Percentiles rank a stretch among this genome's conserved stretches.
phyloP scores from a whole-genome alignment of 768 basidiomycete species.

The Mycena olivaceomarginata region DNA sequence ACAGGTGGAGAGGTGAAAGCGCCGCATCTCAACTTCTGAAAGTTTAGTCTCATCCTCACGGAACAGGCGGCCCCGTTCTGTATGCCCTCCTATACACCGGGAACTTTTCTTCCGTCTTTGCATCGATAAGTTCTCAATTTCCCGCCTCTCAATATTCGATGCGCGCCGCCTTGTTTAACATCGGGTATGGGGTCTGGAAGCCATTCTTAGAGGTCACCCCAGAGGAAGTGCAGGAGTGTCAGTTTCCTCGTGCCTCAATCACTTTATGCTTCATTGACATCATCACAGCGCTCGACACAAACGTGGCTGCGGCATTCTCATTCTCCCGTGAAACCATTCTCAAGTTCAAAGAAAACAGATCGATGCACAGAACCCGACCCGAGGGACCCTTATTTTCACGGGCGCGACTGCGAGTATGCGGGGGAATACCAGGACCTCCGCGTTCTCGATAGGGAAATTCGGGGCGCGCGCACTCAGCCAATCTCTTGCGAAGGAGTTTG shows the following conservation, averaged over 20 bases:
- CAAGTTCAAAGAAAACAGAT: slow-evolving; percentile 76
- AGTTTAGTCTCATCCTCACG: background rate
- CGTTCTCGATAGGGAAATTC: slow-evolving; percentile 79
- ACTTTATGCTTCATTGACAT: background rate
- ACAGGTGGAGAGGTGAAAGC: slow-evolving; percentile 73
- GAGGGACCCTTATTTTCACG: slow-evolving; percentile 83
- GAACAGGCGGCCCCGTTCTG: slow-evolving; percentile 76
- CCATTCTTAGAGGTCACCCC: slow-evolving; percentile 82
- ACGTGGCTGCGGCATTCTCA: slow-evolving; percentile 75
- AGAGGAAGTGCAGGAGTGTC: slow-evolving; percentile 69
- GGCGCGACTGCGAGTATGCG: slow-evolving; percentile 81
- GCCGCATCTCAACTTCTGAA: background rate
- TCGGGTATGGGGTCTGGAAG: slow-evolving; percentile 75
- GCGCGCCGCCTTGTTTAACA: slow-evolving; percentile 81
- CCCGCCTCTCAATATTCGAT: slow-evolving; percentile 69
- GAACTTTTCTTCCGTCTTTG: slow-evolving; percentile 71
- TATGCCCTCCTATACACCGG: slow-evolving; percentile 67
- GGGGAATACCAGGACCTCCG: slow-evolving; percentile 77
- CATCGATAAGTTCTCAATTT: slow-evolving; percentile 66
- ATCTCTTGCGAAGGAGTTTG: slow-evolving; percentile 85
- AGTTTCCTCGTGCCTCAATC: background rate
- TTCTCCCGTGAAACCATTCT: slow-evolving; percentile 78
- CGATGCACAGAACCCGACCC: slow-evolving; percentile 68
- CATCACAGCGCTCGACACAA: slow-evolving; percentile 63
- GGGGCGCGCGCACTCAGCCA: slow-evolving; percentile 79